Conservation (phyloP, 129 eudicot genomes). For the Rutidosis leptorrhynchoides region DNA sequence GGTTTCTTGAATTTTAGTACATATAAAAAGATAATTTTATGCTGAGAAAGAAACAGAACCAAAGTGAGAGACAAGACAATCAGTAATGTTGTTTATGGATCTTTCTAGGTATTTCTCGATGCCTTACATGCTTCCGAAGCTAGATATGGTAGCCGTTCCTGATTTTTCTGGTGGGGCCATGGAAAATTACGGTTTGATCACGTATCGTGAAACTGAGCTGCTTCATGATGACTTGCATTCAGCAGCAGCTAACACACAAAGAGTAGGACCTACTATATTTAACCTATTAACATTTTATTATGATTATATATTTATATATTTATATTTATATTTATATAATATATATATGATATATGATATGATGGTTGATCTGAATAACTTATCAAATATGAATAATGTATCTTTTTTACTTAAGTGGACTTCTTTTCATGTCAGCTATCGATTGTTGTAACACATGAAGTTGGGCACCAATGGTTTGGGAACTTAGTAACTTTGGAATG, state of each 20-base stretch:
- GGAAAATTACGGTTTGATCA: constrained; percentile 58
- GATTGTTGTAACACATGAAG: constrained; percentile 57
- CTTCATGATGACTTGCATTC: constrained; percentile 52
- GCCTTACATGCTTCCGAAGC: constrained; percentile 56
- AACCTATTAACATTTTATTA: constrained; percentile 7
- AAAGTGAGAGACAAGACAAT: background rate
- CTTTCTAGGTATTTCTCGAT: constrained; percentile 45
- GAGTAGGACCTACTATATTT: constrained; percentile 35
- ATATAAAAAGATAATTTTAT: too few relatives aligned
- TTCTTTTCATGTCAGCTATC: constrained; percentile 37
- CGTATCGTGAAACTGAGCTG: constrained; percentile 41
- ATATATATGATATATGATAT: too few relatives aligned
- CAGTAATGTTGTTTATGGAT: background rate
- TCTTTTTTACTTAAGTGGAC: constrained; percentile 1
- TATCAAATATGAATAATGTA: background rate
- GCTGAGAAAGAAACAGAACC: background rate
- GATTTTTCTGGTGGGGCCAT: constrained; percentile 60
- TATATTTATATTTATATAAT: too few relatives aligned
- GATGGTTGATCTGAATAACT: background rate
- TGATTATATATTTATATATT: too few relatives aligned
- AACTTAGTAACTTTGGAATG: constrained; percentile 65
- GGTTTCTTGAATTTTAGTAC: too few relatives aligned
- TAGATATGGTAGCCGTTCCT: constrained; percentile 61
- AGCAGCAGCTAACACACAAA: constrained; percentile 51
- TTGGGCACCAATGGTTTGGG: constrained; percentile 65